Evolutionary conservation across 2,329 filamentous ascomycete species (phyloP).

Genomic region (Venturiaceae sp.): DNA sequence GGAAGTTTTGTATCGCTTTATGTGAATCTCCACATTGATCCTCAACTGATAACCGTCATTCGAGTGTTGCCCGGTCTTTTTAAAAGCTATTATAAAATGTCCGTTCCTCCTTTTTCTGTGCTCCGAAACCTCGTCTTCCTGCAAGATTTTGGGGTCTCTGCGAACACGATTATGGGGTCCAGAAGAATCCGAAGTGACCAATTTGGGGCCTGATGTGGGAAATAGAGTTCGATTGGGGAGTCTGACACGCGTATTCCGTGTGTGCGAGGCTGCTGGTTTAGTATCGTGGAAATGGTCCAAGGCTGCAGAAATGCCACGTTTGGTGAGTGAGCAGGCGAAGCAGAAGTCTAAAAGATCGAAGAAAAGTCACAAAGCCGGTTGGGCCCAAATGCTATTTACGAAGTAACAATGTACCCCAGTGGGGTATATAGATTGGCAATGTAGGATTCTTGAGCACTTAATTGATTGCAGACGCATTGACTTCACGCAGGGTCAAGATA

Average conservation of each 20-base stretch:
- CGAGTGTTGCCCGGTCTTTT: background rate
- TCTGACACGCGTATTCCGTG: background rate
- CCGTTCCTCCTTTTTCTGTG: background rate
- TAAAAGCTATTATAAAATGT: background rate
- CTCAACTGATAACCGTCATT: background rate
- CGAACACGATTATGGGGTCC: too few relatives aligned
- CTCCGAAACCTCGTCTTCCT: background rate
- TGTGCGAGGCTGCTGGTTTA: background rate
- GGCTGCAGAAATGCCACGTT: background rate
- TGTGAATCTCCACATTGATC: background rate
- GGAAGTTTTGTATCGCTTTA: background rate
- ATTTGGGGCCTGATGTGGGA: background rate
- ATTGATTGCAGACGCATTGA: conserved; percentile 1
- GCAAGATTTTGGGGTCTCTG: background rate
- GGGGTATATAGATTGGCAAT: conserved; percentile 1
- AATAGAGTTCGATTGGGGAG: background rate
- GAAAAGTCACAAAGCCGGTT: background rate
- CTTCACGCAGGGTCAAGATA: background rate
- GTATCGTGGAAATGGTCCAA: background rate
- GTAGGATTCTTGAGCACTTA: background rate
- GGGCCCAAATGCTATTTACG: background rate
- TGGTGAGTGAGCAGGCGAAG: background rate
- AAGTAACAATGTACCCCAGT: background rate
- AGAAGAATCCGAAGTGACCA: background rate
- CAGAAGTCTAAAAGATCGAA: background rate